A percentile compares a stretch with the other conserved stretches of the same genome.
Conservation (phyloP, 768 basidiomycete genomes). For the Tricholoma terreum region DNA sequence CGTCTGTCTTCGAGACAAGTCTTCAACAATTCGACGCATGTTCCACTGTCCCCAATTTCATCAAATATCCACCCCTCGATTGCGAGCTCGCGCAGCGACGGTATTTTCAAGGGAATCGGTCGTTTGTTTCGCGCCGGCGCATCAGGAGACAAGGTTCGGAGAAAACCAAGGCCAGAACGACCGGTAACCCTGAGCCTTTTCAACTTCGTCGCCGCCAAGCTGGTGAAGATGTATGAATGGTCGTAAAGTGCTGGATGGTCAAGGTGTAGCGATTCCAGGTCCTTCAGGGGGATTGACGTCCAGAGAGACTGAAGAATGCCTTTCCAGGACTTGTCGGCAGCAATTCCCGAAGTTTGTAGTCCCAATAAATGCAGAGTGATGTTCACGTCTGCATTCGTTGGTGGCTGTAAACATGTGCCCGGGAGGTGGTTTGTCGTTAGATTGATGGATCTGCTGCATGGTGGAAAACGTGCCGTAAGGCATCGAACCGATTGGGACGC, state of each 20-base stretch:
- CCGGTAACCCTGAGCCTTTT: not conserved
- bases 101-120: not conserved
- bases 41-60: not conserved
- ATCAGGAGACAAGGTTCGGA: not conserved
- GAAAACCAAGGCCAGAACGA: not conserved
- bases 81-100: not conserved
- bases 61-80: not conserved
- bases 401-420: not conserved
- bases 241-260: not conserved
- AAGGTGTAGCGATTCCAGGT: not conserved
- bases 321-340: not conserved
- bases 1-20: not conserved
- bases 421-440: not conserved
- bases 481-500: not conserved
- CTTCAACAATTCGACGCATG: not conserved
- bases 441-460: not conserved
- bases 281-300: not conserved
- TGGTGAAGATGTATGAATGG: not conserved
- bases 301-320: not conserved
- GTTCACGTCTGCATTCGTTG: not conserved
- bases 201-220: not conserved
- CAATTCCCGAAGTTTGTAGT: no score
- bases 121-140: not conserved
- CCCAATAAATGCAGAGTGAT: not conserved
- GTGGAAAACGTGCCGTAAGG: not conserved